These are phyloP conservation scores for Alternaria sp. DNA, from an alignment of 2,329 filamentous ascomycete genomes.

Conservation along the genomic window DNA sequence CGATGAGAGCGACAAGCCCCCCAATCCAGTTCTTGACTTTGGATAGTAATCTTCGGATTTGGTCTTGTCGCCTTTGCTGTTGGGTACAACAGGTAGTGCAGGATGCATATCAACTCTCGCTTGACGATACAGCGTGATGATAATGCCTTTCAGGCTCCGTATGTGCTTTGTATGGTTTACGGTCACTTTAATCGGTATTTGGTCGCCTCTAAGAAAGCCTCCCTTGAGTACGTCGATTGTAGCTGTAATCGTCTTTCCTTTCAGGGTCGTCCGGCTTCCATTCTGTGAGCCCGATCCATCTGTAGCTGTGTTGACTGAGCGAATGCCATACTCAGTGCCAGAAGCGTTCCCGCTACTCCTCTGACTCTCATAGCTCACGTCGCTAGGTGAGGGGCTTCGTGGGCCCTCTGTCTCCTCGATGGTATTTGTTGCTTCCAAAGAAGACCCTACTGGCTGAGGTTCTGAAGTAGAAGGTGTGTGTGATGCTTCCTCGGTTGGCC, in stretches of 20 bases:
- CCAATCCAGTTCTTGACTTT: constrained; percentile 84
- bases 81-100: constrained; percentile 66
- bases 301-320: constrained; percentile 54
- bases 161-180: constrained; percentile 89
- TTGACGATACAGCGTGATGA: constrained; percentile 90
- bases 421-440: constrained; percentile 29
- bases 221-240: constrained; percentile 83
- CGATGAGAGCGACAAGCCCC: constrained; percentile 84
- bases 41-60: constrained; percentile 88
- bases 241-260: constrained; percentile 80
- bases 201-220: constrained; percentile 86
- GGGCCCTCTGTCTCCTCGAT: constrained; percentile 46
- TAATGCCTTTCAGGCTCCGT: constrained; percentile 90
- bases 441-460: constrained; percentile 27
- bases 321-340: constrained; percentile 52
- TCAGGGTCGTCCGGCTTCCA: constrained; percentile 63
- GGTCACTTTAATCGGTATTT: constrained; percentile 78
- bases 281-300: constrained; percentile 52
- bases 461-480: constrained; percentile 31
- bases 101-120: constrained; percentile 86
- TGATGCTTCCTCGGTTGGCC: constrained; percentile 23
- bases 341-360: constrained; percentile 66
- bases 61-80: constrained; percentile 71
- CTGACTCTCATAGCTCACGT: constrained; percentile 58
- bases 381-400: constrained; percentile 57